phyloP scores from a whole-genome alignment of 495 filamentous ascomycete species.

The Xylaria castorea region DNA sequence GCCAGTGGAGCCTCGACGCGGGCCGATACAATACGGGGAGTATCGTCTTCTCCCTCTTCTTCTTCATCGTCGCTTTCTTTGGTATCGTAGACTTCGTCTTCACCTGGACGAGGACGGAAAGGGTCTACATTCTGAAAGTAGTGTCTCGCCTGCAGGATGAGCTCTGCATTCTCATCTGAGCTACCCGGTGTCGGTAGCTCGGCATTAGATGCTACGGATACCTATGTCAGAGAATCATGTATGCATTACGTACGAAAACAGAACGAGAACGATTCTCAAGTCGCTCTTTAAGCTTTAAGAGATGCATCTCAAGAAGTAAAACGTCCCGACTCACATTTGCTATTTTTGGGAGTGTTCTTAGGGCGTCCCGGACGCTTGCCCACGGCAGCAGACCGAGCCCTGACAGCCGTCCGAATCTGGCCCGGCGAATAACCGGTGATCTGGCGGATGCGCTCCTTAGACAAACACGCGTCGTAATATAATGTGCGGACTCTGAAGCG shows the following conservation, averaged over 20 bases:
- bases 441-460: conserved; percentile 35
- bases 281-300: not conserved
- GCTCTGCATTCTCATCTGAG: conserved; percentile 20
- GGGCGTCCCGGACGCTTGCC: conserved; percentile 34
- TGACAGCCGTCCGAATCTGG: conserved; percentile 40
- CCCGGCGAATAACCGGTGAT: conserved; percentile 38
- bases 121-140: not conserved
- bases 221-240: conserved; percentile 1
- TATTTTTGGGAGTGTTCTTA: conserved; percentile 26
- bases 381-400: conserved; percentile 34
- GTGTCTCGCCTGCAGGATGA: conserved; percentile 21
- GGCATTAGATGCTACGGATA: conserved; percentile 4
- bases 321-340: conserved; percentile 10
- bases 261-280: not conserved
- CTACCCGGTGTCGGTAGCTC: not conserved
- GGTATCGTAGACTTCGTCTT: not conserved
- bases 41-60: not conserved
- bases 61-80: not conserved
- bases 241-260: not conserved
- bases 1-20: not conserved
- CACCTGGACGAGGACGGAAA: not conserved
- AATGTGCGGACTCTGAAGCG: conserved; percentile 40
- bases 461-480: conserved; percentile 38
- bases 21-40: not conserved
- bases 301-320: not conserved